Evolutionary conservation across 495 filamentous ascomycete genomes (phyloP), one percentile per base, ranked within the genome.

Genomic region (Penicillium odoratum): DNA sequence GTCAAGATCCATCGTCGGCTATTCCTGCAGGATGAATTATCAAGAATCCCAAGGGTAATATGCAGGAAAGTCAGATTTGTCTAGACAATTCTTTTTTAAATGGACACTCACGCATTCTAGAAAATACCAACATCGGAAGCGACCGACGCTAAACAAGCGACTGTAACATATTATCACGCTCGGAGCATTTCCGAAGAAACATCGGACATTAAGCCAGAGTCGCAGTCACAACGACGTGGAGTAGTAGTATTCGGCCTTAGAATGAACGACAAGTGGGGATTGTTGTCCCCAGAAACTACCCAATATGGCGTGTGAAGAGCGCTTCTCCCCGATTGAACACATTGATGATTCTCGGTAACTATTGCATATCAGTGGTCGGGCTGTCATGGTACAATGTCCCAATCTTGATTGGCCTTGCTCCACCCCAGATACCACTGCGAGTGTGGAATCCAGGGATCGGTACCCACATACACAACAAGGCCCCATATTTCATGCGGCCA

Each of bases 1-100:
- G 6, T 58, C 28, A n/a, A 68, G 54, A 64, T 72, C 58, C 66
- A 69, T 57, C 5, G 46, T 15, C 38, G 7, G 5, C 10, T 5
- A 15, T 48, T n/a, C 8, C 38, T 15, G 7, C 2, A 16, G 5
- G 16, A 15, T 40, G 3, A 5, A 16, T 40, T 4, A 40, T 5
- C 7, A 4, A 38, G 8, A 15, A 38, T 38, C 2, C 4, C 13
- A 9, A 40, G 38, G n/a, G 13, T 15, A 4, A 40, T 15, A 15
- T 40, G 38, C 38, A 40, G 15, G 7, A 40, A 15, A 40, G 13
- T 1, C 15, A 13, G 7, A n/a, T 1, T 16, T 5, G 15, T 15
- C 15, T 11, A 40, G 38, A 40, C 38, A 13, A 40, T 40, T 4
- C 2, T 4, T 7, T 40, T 16, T n/a, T 15, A 3, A 5, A 16